Evolutionary conservation across 768 basidiomycete species (phyloP).

Genomic region (Russula sp.): DNA sequence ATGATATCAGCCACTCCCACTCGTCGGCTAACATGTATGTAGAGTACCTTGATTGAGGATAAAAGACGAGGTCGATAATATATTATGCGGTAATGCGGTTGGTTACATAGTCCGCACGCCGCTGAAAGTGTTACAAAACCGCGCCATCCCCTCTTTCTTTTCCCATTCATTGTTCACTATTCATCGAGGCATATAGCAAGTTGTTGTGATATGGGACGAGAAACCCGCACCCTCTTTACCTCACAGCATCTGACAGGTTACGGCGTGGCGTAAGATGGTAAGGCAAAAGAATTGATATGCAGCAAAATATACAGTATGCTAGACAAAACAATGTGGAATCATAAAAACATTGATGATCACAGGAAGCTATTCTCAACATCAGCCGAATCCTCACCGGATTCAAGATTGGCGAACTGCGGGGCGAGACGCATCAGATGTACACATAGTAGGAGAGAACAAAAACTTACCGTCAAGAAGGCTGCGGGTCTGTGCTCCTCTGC

Average conservation of each 20-base stretch:
- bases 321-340: background rate
- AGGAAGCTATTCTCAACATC: constrained; percentile 95
- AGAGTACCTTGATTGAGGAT: no score
- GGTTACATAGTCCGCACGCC: no score
- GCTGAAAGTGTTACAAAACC: no score
- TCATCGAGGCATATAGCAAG: no score
- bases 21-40: no score
- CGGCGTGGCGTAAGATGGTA: background rate
- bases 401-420: constrained; percentile 77
- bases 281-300: background rate
- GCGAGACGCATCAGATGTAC: constrained; percentile 6
- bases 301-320: constrained; percentile 12
- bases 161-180: no score
- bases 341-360: constrained; percentile 31
- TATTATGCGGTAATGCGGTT: no score
- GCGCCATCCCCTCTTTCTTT: no score
- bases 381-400: constrained; percentile 86
- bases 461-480: constrained; percentile 82
- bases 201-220: background rate
- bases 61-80: no score
- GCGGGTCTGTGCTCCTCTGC: constrained; percentile 91
- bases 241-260: background rate
- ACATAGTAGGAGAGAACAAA: background rate
- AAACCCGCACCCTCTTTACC: background rate
- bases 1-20: no score